Conservation (phyloP, 805 yeast species). For the Candida ovalis region DNA sequence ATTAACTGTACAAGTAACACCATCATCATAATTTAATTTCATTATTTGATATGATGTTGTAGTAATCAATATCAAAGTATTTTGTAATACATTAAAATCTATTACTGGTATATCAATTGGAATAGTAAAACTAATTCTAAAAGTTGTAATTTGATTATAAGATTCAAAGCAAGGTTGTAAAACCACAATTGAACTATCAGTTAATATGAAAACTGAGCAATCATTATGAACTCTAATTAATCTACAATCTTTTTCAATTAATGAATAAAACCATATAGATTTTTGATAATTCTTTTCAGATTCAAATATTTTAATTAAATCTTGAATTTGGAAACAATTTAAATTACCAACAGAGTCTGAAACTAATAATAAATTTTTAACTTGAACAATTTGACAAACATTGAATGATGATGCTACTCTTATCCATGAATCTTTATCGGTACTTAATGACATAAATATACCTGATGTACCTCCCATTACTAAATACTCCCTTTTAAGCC, state of each 20-base stretch:
- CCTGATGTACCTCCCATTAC: neutral
- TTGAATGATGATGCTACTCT: neutral
- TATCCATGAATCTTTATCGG: neutral
- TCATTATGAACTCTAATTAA: neutral
- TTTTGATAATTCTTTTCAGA: neutral
- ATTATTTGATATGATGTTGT: neutral
- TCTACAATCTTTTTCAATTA: neutral
- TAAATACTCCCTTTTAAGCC: neutral
- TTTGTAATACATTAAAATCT: neutral
- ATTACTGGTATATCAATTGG: neutral
- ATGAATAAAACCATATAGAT: neutral
- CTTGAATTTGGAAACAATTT: neutral
- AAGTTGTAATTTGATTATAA: neutral
- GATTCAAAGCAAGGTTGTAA: slow-evolving; percentile 2
- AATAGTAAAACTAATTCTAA: neutral
- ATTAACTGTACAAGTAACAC: slow-evolving; percentile 1
- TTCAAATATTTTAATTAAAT: neutral
- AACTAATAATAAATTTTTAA: neutral
- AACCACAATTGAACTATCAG: neutral
- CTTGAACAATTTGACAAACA: neutral
- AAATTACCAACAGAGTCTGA: neutral
- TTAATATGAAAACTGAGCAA: neutral
- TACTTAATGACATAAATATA: neutral
- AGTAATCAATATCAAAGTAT: neutral
- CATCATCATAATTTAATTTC: slow-evolving; percentile 1